Conservation (phyloP, 306 rosid species). For the Citrullus amarus region DNA sequence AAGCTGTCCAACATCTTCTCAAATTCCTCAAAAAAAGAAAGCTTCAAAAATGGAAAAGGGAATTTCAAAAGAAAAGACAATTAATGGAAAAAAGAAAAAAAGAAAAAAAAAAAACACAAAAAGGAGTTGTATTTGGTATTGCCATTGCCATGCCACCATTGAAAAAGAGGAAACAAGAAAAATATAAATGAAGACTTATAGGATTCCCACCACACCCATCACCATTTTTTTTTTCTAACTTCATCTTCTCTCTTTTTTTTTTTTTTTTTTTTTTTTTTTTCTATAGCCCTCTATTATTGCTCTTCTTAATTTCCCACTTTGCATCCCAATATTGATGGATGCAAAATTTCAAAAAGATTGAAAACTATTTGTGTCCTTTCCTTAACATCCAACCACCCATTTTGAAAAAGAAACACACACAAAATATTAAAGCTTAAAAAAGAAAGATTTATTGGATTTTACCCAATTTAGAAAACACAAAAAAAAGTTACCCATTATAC, state of each 20-base stretch:
- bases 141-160: slow-evolving; percentile 16
- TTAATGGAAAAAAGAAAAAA: background rate
- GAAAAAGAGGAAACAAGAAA: slow-evolving; percentile 13
- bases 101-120: background rate
- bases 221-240: background rate
- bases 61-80: slow-evolving; percentile 12
- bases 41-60: slow-evolving; percentile 15
- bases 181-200: slow-evolving; percentile 37
- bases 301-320: slow-evolving; percentile 19
- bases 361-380: background rate
- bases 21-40: slow-evolving; percentile 34
- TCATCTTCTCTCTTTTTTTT: too few relatives aligned
- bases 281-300: slow-evolving; percentile 35
- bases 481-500: too few relatives aligned
- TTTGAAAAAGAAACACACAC: background rate
- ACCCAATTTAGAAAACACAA: background rate
- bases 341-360: background rate
- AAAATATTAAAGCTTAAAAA: background rate
- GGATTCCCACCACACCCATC: slow-evolving; percentile 43
- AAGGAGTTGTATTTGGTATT: slow-evolving; percentile 12
- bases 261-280: slow-evolving; percentile 5
- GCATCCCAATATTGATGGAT: background rate
- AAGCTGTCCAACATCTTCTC: slow-evolving; percentile 42
- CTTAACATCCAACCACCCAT: background rate
- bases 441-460: background rate